Evolutionary conservation across 371 early-diverging fungal species (phyloP), one percentile per base, ranked within the genome.

Genomic region (Mortierella sp.): DNA sequence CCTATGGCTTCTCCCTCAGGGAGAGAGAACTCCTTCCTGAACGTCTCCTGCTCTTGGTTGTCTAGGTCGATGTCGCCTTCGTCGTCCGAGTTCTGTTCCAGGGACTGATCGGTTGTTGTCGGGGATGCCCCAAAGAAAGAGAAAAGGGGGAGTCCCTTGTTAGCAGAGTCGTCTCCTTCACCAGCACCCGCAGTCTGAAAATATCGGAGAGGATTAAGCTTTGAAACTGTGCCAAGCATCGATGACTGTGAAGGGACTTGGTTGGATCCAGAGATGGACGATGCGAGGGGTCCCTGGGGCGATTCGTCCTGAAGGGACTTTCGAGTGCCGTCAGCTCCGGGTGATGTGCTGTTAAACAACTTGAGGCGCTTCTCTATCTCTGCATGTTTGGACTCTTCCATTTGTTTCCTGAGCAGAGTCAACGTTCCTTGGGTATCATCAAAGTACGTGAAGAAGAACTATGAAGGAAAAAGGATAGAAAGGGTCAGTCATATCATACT

Each of bases 191-290:
- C 90, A 88, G 55, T 86, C 85, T 75, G 89, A 89, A 11, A 89
- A 91, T 10, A 93, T 92, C 12, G 94, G 93, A 82, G 95, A 93
- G 41, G 96, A 94, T 79, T 96, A 95, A 51, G 95, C 41, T 68
- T 71, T 21, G 80, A 80, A 27, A 65, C 46, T 0, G 41, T 32
- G 0, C 68, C 68, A 21, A 38, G 41, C 41, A 68, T 8, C 11
- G 41, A 24, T 41, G 68, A 41, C 68, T 68, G 68, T 7, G 68
- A 68, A 4, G 24, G 21, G 3, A 10, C 24, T 38, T 94, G 94
- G 41, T 93, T 86, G 41, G 94, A 93, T 95, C 95, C 95, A 11
- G 94, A 95, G 91, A 95, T 92, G 11, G 95, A 90, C 74, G 96
- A 93, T 27, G 94, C 90, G 14, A 75, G 76, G 18, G 80, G 76